A percentile compares a stretch with the other conserved stretches of the same genome.
phyloP scores from a whole-genome alignment of 208 protist species.

The Leishmania tarentolae region DNA sequence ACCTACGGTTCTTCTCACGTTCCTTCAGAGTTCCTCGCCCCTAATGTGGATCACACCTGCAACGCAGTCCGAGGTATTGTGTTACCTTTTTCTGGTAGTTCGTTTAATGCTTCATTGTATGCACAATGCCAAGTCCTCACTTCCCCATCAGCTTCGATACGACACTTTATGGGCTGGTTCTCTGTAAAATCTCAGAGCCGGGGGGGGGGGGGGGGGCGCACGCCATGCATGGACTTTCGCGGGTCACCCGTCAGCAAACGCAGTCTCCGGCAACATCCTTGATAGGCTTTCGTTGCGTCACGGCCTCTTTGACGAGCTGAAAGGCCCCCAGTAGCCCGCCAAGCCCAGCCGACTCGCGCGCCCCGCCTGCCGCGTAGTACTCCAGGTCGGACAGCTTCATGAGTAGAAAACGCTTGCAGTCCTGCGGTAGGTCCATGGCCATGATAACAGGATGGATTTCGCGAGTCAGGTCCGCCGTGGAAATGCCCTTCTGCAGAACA shows the following conservation, averaged over 20 bases:
- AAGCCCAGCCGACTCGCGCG: constrained; percentile 59
- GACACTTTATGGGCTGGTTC: neutral
- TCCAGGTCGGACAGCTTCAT: constrained; percentile 79
- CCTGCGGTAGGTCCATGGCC: constrained; percentile 82
- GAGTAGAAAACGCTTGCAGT: constrained; percentile 85
- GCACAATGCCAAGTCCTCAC: neutral
- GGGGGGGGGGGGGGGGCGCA: neutral
- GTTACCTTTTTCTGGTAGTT: neutral
- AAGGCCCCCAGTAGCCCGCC: constrained; percentile 77
- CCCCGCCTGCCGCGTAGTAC: constrained; percentile 79
- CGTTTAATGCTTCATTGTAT: neutral
- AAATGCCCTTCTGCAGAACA: constrained; percentile 66
- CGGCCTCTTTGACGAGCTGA: constrained; percentile 83
- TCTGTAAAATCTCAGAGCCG: neutral
- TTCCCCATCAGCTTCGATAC: neutral
- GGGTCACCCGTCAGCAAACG: neutral
- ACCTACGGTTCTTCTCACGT: neutral
- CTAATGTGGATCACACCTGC: neutral
- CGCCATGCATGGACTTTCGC: neutral
- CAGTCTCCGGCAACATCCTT: constrained; percentile 37
- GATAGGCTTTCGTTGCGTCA: constrained; percentile 77
- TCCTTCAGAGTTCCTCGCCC: neutral
- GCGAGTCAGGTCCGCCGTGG: constrained; percentile 68
- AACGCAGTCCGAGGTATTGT: neutral
- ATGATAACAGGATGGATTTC: constrained; percentile 84